Evolutionary conservation across 2,329 filamentous ascomycete genomes (phyloP).

Genomic region (Pseudogymnoascus sp.): DNA sequence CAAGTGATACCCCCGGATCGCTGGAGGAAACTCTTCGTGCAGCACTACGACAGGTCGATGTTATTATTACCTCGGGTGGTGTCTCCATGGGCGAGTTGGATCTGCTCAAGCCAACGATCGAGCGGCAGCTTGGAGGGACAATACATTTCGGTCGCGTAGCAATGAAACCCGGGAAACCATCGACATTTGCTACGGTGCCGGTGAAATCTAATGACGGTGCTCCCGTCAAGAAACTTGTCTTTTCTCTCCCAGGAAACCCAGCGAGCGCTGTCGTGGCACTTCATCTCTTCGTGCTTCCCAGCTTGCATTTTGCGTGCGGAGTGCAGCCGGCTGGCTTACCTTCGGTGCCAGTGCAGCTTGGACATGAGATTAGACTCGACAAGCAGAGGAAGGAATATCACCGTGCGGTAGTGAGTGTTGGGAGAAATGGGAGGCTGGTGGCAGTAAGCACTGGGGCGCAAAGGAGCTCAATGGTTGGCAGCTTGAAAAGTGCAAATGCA

Average conservation of each 20-base stretch:
- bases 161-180: slow-evolving; percentile 98
- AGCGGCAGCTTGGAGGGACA: slow-evolving; percentile 77
- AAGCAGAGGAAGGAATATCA: slow-evolving; percentile 79
- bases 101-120: slow-evolving; percentile 91
- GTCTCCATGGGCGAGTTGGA: slow-evolving; percentile 98
- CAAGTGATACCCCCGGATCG: slow-evolving; percentile 60
- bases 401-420: slow-evolving; percentile 64
- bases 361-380: slow-evolving; percentile 68
- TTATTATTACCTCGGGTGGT: slow-evolving; percentile 86
- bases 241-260: slow-evolving; percentile 88
- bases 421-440: slow-evolving; percentile 57
- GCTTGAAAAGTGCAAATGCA: slow-evolving; percentile 80
- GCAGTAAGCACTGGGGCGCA: slow-evolving; percentile 84
- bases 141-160: slow-evolving; percentile 94
- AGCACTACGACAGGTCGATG: slow-evolving; percentile 64
- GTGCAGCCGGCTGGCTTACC: slow-evolving; percentile 61
- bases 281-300: slow-evolving; percentile 86
- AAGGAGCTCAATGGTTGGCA: slow-evolving; percentile 81
- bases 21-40: slow-evolving; percentile 71
- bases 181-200: slow-evolving; percentile 86
- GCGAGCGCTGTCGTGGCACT: slow-evolving; percentile 89
- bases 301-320: slow-evolving; percentile 69
- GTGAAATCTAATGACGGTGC: slow-evolving; percentile 51
- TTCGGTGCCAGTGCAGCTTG: slow-evolving; percentile 60
- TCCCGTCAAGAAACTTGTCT: slow-evolving; percentile 62